Conservation (phyloP, 1,139 yeast genomes). For the Hemisphaericaspora subhashii region DNA sequence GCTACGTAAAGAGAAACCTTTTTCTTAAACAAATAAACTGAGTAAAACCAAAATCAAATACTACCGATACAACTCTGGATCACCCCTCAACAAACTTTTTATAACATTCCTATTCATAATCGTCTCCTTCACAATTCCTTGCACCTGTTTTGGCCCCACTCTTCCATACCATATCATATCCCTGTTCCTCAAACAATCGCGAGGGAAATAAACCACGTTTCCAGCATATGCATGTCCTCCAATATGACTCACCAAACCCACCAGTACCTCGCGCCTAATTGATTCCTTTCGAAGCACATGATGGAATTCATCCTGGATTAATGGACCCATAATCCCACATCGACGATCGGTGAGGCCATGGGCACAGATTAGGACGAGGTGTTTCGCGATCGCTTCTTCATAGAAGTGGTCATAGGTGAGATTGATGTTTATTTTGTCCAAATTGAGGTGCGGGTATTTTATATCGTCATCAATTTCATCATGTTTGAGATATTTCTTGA, state of each 20-base stretch:
- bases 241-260: constrained; percentile 64
- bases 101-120: constrained; percentile 48
- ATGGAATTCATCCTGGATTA: constrained; percentile 51
- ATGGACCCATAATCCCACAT: constrained; percentile 67
- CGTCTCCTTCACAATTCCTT: constrained; percentile 62
- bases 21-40: no score
- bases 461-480: background rate
- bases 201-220: constrained; percentile 57
- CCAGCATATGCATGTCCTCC: constrained; percentile 86
- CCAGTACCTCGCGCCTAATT: constrained; percentile 26
- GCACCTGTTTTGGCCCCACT: constrained; percentile 63
- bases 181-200: constrained; percentile 27
- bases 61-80: constrained; percentile 4
- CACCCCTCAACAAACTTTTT: constrained; percentile 55
- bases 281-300: constrained; percentile 35
- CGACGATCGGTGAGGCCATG: constrained; percentile 62
- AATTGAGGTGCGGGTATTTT: background rate
- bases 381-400: constrained; percentile 22
- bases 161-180: constrained; percentile 70
- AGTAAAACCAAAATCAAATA: no score
- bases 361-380: constrained; percentile 59
- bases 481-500: constrained; percentile 36
- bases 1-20: no score
- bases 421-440: background rate
- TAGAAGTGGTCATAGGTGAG: constrained; percentile 18